These are phyloP conservation scores for Ophiostoma sp. DNA, from an alignment of 2,329 filamentous ascomycete species.

Conservation along the genomic window DNA sequence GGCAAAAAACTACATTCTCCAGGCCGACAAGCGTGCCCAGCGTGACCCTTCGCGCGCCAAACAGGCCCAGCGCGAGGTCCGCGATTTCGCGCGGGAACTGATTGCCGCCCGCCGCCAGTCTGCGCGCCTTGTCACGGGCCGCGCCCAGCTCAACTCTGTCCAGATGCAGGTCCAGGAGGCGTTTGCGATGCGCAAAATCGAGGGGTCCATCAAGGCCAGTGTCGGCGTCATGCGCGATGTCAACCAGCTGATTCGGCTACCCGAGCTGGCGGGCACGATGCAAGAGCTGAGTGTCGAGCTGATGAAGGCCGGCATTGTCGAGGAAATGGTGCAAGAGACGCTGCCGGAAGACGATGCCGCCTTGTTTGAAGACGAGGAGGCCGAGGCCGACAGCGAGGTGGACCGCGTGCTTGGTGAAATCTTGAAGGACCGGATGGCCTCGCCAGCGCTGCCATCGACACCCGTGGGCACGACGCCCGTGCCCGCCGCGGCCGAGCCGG, in stretches of 20 bases:
- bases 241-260: constrained; percentile 78
- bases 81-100: constrained; percentile 85
- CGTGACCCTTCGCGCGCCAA: constrained; percentile 74
- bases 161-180: constrained; percentile 98
- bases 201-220: constrained; percentile 81
- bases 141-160: constrained; percentile 88
- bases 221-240: constrained; percentile 98
- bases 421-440: constrained; percentile 75
- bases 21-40: constrained; percentile 77
- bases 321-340: constrained; percentile 91
- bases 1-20: constrained; percentile 80
- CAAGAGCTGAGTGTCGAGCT: constrained; percentile 81
- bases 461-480: constrained; percentile 55
- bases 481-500: constrained; percentile 45
- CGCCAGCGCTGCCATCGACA: constrained; percentile 58
- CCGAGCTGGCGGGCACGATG: constrained; percentile 88
- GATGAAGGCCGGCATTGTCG: constrained; percentile 92
- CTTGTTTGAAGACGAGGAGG: constrained; percentile 70
- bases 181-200: constrained; percentile 92
- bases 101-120: constrained; percentile 77
- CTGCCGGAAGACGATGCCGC: constrained; percentile 71
- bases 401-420: constrained; percentile 93
- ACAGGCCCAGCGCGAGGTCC: constrained; percentile 79
- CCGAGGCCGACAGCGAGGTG: constrained; percentile 75
- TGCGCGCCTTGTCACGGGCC: constrained; percentile 75